Conservation (phyloP, 768 basidiomycete genomes). For the Suillus hirtellus region DNA sequence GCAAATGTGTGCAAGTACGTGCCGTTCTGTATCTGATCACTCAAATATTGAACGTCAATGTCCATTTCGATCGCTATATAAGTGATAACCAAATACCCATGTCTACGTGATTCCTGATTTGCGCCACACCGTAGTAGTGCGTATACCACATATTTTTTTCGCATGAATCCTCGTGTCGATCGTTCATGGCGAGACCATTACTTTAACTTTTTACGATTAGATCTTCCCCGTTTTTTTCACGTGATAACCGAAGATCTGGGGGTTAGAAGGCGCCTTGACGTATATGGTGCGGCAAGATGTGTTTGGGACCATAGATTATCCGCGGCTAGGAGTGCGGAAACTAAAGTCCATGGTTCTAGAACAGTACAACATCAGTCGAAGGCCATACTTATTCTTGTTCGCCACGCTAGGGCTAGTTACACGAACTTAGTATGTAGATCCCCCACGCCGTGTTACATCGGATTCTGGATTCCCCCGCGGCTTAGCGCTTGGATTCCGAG, state of each 20-base stretch:
- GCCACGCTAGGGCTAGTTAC: neutral
- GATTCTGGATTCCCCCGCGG: neutral
- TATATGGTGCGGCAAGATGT: neutral
- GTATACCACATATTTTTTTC: neutral
- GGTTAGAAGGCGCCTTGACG: neutral
- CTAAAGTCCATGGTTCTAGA: neutral
- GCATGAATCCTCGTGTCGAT: neutral
- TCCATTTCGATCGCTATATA: neutral
- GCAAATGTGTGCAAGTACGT: neutral
- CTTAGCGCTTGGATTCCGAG: neutral
- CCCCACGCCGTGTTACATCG: neutral
- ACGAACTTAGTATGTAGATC: neutral
- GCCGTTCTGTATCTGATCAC: neutral
- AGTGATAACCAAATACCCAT: neutral
- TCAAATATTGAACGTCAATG: neutral
- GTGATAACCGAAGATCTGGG: neutral
- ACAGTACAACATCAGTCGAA: neutral
- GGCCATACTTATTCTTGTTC: neutral
- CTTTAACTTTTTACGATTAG: neutral
- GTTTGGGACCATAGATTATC: neutral
- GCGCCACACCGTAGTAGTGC: neutral
- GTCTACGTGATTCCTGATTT: neutral
- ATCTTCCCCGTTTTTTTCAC: neutral
- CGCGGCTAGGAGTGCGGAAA: neutral
- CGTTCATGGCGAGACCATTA: neutral